Conservation (phyloP, 148 eudicot genomes). For the Amaranthus hypochondriacus region DNA sequence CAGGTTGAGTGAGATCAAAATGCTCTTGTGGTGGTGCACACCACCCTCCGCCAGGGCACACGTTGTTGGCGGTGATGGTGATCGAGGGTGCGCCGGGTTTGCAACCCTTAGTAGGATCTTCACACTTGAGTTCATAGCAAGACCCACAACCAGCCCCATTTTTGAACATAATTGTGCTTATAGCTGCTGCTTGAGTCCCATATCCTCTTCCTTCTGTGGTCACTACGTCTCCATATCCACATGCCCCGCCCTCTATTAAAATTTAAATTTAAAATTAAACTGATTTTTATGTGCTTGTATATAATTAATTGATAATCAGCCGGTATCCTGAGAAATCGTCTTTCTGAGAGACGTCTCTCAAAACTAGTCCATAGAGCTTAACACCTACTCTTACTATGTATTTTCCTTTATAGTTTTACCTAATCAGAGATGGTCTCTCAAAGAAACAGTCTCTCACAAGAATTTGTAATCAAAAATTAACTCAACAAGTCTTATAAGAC, state of each 20-base stretch:
- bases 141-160: slow-evolving; percentile 64
- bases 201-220: slow-evolving; percentile 33
- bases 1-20: slow-evolving; percentile 67
- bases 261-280: not conserved
- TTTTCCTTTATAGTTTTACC: too few relatives aligned
- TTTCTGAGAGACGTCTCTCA: too few relatives aligned
- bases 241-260: slow-evolving; percentile 50
- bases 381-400: too few relatives aligned
- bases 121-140: slow-evolving; percentile 60
- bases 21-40: slow-evolving; percentile 62
- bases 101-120: slow-evolving; percentile 39
- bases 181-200: slow-evolving; percentile 47
- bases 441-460: too few relatives aligned
- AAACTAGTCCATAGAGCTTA: too few relatives aligned
- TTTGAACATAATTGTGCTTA: slow-evolving; percentile 55
- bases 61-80: slow-evolving; percentile 61
- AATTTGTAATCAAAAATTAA: too few relatives aligned
- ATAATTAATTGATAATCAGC: not conserved
- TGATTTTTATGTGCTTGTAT: not conserved
- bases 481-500: too few relatives aligned
- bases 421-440: too few relatives aligned
- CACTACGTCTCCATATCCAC: slow-evolving; percentile 49
- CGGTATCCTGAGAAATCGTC: too few relatives aligned
- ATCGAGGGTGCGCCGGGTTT: slow-evolving; percentile 32
- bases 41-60: slow-evolving; percentile 71